phyloP scores from a whole-genome alignment of 225 moss, liverwort and hornwort genomes.

The Marchantia paleacea region DNA sequence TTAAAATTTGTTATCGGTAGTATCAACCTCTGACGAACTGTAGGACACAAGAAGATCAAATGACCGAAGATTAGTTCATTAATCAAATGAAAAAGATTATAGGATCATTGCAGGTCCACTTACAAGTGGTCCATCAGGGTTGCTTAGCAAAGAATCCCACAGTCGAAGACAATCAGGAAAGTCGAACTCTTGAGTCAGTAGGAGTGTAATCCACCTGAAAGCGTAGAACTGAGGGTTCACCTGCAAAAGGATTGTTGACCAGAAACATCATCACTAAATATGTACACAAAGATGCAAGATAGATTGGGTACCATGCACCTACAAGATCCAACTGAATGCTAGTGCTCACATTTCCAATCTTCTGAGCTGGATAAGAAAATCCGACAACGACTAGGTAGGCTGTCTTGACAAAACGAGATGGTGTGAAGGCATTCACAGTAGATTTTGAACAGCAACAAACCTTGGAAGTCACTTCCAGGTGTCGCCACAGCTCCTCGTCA shows the following conservation, averaged over 20 bases:
- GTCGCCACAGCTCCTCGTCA: conserved; percentile 97
- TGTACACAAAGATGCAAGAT: too few species aligned
- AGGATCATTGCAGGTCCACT: conserved; percentile 2
- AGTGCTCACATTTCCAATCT: too few species aligned
- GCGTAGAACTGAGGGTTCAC: conserved; percentile 98
- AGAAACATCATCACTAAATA: neutral
- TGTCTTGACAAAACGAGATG: neutral
- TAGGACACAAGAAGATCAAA: too few species aligned
- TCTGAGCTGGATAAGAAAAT: too few species aligned
- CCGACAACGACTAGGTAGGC: too few species aligned
- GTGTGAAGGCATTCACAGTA: neutral
- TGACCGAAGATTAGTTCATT: too few species aligned
- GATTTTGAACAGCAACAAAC: conserved; percentile 30
- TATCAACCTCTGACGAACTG: too few species aligned
- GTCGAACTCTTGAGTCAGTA: conserved; percentile 86
- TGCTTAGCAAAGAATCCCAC: conserved; percentile 93
- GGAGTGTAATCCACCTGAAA: conserved; percentile 91
- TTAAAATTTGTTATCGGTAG: too few species aligned
- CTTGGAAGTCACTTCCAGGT: conserved; percentile 85
- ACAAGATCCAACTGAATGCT: too few species aligned
- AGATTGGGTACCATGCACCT: too few species aligned
- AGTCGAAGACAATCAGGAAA: conserved; percentile 81
- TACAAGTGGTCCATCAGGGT: conserved; percentile 91
- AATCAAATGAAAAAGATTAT: too few species aligned
- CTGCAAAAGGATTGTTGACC: conserved; percentile 37